Conservation (phyloP, 1,139 yeast genomes). For the Saccharomyces hybrid region DNA sequence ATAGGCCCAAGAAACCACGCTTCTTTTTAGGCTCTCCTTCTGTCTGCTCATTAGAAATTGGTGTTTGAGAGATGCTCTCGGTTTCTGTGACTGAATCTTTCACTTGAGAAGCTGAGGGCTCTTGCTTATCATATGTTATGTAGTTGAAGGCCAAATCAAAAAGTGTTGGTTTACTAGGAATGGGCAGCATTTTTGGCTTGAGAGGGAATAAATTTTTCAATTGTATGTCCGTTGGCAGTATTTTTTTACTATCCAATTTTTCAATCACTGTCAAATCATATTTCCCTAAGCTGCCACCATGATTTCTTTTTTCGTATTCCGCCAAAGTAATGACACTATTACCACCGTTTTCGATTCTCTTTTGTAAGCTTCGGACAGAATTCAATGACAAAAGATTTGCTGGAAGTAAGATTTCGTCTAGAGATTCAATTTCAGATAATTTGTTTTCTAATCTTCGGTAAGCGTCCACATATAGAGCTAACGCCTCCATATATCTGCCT, state of each 20-base stretch:
- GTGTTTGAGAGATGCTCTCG: not conserved
- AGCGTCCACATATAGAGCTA: constrained; percentile 27
- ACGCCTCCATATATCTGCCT: constrained; percentile 25
- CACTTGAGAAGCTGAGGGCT: not conserved
- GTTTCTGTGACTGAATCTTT: constrained; percentile 1
- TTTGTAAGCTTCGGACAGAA: constrained; percentile 13
- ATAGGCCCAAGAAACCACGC: constrained; percentile 44
- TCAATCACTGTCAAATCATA: constrained; percentile 39
- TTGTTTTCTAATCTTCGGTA: constrained; percentile 15
- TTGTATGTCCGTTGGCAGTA: constrained; percentile 33
- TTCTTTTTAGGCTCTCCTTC: constrained; percentile 30
- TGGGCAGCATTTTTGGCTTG: constrained; percentile 43
- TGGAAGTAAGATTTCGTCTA: constrained; percentile 16
- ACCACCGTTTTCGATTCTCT: constrained; percentile 17
- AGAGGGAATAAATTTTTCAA: constrained; percentile 44
- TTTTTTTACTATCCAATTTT: constrained; percentile 39
- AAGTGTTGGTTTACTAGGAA: constrained; percentile 76
- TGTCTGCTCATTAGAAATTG: constrained; percentile 3
- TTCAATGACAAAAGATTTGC: constrained; percentile 14
- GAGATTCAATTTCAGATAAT: constrained; percentile 6
- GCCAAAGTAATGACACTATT: constrained; percentile 28
- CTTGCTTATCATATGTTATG: constrained; percentile 41
- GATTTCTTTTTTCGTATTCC: constrained; percentile 23
- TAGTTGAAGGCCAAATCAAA: constrained; percentile 87
- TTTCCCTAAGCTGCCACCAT: constrained; percentile 4